Evolutionary conservation across 2,329 filamentous ascomycete genomes (phyloP), one percentile per base, ranked within the genome.

Genomic region (Fusarium burgessii): DNA sequence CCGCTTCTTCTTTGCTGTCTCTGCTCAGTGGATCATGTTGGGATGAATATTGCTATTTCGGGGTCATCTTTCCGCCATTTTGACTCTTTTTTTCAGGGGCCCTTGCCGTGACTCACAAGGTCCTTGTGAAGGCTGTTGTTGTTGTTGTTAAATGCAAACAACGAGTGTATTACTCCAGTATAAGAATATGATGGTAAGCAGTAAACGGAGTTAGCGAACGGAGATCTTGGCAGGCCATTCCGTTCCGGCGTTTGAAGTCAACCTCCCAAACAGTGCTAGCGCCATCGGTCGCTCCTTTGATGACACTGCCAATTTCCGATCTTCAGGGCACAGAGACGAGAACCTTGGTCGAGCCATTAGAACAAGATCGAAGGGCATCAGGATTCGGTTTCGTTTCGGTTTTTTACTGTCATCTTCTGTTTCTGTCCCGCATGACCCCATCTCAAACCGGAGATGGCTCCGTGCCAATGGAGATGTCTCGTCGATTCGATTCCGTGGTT

Each of bases 301-400:
- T 76, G 65, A 58, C 74, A 66, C 58, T 68, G 62, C 62, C 60
- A 76, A 76, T 76, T 72, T 75, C 72, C 74, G 74, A 75, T 76
- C 42, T 46, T 57, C 43, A 66, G 50, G 52, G 33, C 58, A 64
- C 27, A 18, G 47, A 27, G 54, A 36, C 46, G 55, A 45, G 63
- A 68, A 35, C 41, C 63, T 59, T 58, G 46, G 56, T 45, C 32
- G 40, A 12, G 51, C 46, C 57, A 59, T 25, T 25, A 32, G 59
- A 23, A 25, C 42, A 43, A 47, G 51, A 57, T 58, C 46, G 42
- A 40, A 46, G 42, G 15, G 29, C 49, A 62, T 52, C 42, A 60
- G 60, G 43, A 42, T 41, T 62, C 43, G 38, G 40, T 35, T 43
- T 56, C 33, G 51, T 29, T 38, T 58, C 59, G 52, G 58, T 51